Evolutionary conservation across 2,329 filamentous ascomycete genomes (phyloP).

Genomic region (Aspergillus fischeri): DNA sequence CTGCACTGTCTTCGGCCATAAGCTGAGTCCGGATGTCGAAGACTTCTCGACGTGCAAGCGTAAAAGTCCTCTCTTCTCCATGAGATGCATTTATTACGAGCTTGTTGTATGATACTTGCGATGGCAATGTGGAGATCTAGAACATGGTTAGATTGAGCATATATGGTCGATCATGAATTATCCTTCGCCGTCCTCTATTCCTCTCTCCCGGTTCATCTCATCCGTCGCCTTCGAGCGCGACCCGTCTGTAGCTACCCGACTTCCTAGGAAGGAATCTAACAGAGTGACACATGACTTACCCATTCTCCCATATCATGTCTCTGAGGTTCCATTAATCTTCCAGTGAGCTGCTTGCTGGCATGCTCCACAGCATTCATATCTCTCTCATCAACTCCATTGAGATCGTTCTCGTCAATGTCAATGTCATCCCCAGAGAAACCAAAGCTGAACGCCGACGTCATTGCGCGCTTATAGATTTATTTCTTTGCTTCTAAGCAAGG

Average conservation of each 20-base stretch:
- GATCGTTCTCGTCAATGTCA: slow-evolving; percentile 42
- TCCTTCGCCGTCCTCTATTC: not conserved
- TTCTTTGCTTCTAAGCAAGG: not conserved
- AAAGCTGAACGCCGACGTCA: slow-evolving; percentile 49
- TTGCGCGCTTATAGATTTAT: slow-evolving; percentile 9
- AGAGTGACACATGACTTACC: slow-evolving; percentile 35
- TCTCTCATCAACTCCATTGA: slow-evolving; percentile 16
- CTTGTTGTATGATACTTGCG: slow-evolving; percentile 56
- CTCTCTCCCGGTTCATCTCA: not conserved
- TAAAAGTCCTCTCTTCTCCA: slow-evolving; percentile 10
- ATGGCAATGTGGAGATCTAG: slow-evolving; percentile 54
- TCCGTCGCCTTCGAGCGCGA: not conserved
- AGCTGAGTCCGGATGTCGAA: slow-evolving; percentile 62
- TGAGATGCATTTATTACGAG: slow-evolving; percentile 39
- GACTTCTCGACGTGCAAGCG: slow-evolving; percentile 55
- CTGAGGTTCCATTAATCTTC: slow-evolving; percentile 29
- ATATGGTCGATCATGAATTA: not conserved
- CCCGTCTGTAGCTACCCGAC: not conserved
- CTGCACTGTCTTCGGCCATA: slow-evolving; percentile 53
- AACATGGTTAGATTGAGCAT: slow-evolving; percentile 6
- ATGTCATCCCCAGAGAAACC: slow-evolving; percentile 58
- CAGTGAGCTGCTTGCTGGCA: slow-evolving; percentile 21
- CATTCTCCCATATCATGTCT: slow-evolving; percentile 45
- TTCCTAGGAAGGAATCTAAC: not conserved
- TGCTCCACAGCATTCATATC: slow-evolving; percentile 6